Evolutionary conservation across 371 early-diverging fungal species (phyloP), one percentile per base, ranked within the genome.

Genomic region (Batkoa obscura): DNA sequence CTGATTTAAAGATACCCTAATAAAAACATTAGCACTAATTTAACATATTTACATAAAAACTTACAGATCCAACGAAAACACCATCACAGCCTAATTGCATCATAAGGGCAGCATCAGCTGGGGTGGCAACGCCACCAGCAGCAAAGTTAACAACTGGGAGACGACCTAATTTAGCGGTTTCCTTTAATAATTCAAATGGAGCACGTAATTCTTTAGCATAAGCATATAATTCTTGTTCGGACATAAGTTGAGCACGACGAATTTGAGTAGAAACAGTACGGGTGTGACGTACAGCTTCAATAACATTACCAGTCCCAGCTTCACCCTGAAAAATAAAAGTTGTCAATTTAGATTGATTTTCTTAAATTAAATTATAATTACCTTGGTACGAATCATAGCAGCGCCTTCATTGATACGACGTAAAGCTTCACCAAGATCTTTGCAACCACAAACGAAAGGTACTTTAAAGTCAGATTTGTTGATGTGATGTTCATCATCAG

Each of bases 41-140:
- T 23, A 23, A 23, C 23, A 23, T 23, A 23, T 23, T 23, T 31
- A 6, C 15, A 32, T 32, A 50, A 50, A 32, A 50, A 8, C 8
- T 4, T 50, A 50, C 51, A 3, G 84, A 81, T 50, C 86, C 86
- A 43, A 88, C 86, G 63, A 88, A 86, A 63, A 96, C 94, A 72
- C 97, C 97, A 71, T 96, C 97, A 72, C 92, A 87, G 60, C 97
- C 97, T 59, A 94, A 76, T 72, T 88, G 90, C 88, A 91, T 88
- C 88, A 94, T 90, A 59, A 92, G 68, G 36, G 94, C 97, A 58
- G 92, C 93, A 74, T 96, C 97, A 15, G 93, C 91, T 45, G 94
- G 97, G 57, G 93, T 93, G 38, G 93, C 89, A 62, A 96, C 78
- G 67, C 93, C 97, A 64, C 94, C 96, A 56, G 94, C 94, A 62